Conservation (phyloP, 78 protist genomes). For the Mantamonas sphyraenae region DNA sequence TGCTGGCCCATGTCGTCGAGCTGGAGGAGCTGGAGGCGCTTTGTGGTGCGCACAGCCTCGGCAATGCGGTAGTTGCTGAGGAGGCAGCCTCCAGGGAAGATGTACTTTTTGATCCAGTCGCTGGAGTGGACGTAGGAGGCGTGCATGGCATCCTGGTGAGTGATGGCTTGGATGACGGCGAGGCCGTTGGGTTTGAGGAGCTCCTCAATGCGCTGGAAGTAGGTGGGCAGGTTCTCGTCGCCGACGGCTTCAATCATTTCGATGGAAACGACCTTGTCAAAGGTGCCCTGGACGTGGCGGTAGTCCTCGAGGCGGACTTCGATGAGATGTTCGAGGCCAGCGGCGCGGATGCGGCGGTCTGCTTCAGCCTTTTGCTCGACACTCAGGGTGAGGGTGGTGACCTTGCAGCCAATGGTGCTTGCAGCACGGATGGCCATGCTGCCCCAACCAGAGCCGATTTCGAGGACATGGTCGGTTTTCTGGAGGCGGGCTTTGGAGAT, state of each 20-base stretch:
- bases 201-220: not conserved
- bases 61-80: not conserved
- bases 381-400: not conserved
- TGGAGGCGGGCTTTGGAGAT: not conserved
- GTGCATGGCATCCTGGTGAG: constrained; percentile 9
- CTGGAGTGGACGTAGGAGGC: constrained; percentile 6
- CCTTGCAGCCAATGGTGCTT: not conserved
- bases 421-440: not conserved
- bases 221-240: constrained; percentile 7
- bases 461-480: not conserved
- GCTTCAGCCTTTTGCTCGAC: constrained; percentile 11
- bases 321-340: not conserved
- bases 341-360: not conserved
- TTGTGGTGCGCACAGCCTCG: not conserved
- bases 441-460: not conserved
- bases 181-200: constrained; percentile 24
- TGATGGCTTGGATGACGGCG: constrained; percentile 11
- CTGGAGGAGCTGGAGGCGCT: not conserved
- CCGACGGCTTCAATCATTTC: constrained; percentile 46
- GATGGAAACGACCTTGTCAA: constrained; percentile 19
- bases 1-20: constrained; percentile 1
- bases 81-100: constrained; percentile 28
- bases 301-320: constrained; percentile 10
- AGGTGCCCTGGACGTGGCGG: not conserved
- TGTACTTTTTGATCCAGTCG: constrained; percentile 31